These are phyloP conservation scores for Lasiodiplodia theobromae DNA, from an alignment of 2,329 filamentous ascomycete genomes.

Conservation along the genomic window DNA sequence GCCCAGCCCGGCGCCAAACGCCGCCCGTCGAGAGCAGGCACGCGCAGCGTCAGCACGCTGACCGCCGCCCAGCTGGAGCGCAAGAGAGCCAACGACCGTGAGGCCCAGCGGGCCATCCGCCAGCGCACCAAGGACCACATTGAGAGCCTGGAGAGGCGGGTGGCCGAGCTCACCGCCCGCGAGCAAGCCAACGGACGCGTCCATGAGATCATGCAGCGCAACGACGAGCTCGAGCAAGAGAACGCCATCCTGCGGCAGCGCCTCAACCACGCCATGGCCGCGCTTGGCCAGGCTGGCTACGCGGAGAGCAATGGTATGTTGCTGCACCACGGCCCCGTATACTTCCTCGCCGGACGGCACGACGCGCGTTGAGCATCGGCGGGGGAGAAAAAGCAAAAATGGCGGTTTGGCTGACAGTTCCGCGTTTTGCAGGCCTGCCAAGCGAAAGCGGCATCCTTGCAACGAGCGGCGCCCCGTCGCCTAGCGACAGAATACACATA, in stretches of 20 bases:
- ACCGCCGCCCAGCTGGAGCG: constrained; percentile 65
- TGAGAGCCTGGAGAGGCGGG: constrained; percentile 62
- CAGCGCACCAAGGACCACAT: constrained; percentile 67
- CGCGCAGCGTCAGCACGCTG: constrained; percentile 64
- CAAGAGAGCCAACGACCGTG: constrained; percentile 67
- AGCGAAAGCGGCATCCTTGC: constrained; percentile 35
- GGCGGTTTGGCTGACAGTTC: constrained; percentile 24
- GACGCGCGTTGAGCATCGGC: constrained; percentile 24
- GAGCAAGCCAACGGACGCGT: constrained; percentile 57
- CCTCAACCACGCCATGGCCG: constrained; percentile 54
- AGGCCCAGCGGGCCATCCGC: constrained; percentile 66
- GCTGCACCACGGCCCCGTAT: constrained; percentile 20
- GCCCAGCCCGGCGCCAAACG: constrained; percentile 49
- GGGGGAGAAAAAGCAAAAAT: constrained; percentile 19
- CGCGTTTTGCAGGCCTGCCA: constrained; percentile 27
- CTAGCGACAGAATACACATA: constrained; percentile 49
- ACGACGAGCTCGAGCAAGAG: constrained; percentile 63
- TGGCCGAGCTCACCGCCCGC: constrained; percentile 59
- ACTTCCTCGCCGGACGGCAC: constrained; percentile 12
- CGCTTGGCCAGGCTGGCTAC: constrained; percentile 45
- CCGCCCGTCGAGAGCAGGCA: constrained; percentile 61
- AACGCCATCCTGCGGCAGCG: constrained; percentile 60
- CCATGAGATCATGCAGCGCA: constrained; percentile 60
- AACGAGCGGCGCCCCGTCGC: constrained; percentile 44
- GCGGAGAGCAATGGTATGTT: constrained; percentile 44